phyloP scores from a whole-genome alignment of 352 stramenopile genomes.

The Pythium grandisporangium region DNA sequence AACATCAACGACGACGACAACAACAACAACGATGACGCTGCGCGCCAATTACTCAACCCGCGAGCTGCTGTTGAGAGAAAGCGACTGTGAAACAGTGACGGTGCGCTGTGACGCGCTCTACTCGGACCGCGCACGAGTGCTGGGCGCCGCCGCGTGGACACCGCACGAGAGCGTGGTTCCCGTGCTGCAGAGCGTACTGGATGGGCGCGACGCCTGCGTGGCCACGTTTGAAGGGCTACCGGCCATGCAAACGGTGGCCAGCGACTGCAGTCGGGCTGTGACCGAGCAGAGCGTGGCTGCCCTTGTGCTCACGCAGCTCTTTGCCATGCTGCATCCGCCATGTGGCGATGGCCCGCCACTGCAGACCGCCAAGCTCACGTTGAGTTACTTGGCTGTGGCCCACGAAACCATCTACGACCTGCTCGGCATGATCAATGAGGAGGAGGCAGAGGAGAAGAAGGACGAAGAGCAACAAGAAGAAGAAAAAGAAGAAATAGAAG shows the following conservation, averaged over 20 bases:
- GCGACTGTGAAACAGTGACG: conserved; percentile 20
- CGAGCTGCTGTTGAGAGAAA: conserved; percentile 38
- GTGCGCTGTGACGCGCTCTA: conserved; percentile 52
- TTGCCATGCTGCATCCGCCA: conserved; percentile 19
- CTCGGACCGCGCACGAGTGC: conserved; percentile 49
- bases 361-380: conserved; percentile 43
- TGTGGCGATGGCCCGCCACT: conserved; percentile 31
- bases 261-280: no score
- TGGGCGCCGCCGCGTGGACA: no score
- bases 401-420: conserved; percentile 94
- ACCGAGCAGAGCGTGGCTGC: conserved; percentile 18
- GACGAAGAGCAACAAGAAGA: no score
- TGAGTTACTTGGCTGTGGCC: conserved; percentile 90
- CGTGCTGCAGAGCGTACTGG: conserved; percentile 54
- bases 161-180: conserved; percentile 43
- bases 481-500: no score
- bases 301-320: conserved; percentile 41
- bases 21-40: conserved; percentile 13
- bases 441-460: no score
- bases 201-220: conserved; percentile 59
- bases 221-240: conserved; percentile 39
- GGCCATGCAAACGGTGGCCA: conserved; percentile 8
- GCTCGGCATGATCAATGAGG: no score
- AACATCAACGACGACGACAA: background rate
- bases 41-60: conserved; percentile 47